Conservation (phyloP, 768 basidiomycete genomes). For the Psilocybe cyanescens region DNA sequence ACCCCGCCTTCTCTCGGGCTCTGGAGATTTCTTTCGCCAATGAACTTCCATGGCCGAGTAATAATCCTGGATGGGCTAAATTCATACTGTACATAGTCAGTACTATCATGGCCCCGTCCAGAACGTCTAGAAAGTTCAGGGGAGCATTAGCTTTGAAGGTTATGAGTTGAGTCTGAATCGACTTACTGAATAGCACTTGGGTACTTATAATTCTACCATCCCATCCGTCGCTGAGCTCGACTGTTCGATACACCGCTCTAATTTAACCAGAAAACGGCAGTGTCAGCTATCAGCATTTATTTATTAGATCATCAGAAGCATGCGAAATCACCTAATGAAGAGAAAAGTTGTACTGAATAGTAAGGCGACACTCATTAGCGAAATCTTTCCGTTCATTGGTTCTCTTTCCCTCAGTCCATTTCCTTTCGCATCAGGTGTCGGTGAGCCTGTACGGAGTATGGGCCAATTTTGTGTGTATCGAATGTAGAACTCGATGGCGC, state of each 20-base stretch:
- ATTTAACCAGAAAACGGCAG: background rate
- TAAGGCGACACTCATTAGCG: conserved; percentile 11
- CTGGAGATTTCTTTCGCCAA: background rate
- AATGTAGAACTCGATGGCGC: conserved; percentile 27
- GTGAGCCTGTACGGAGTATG: background rate
- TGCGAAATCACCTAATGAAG: conserved; percentile 14
- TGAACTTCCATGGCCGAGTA: conserved; percentile 3
- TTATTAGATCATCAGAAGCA: background rate
- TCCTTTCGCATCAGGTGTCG: too few relatives aligned
- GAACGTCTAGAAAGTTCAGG: conserved; percentile 17
- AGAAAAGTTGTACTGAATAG: conserved; percentile 17
- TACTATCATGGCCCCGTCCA: conserved; percentile 32
- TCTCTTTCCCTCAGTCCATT: background rate
- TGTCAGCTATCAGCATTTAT: background rate
- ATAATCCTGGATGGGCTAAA: conserved; percentile 30
- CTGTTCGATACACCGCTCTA: conserved; percentile 55
- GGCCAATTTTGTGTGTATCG: conserved; percentile 13
- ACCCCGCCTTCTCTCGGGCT: background rate
- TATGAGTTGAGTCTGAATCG: background rate
- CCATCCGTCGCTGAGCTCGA: conserved; percentile 58
- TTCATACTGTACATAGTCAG: conserved; percentile 33
- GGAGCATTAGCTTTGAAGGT: background rate
- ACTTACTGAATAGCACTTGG: conserved; percentile 40
- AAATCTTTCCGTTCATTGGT: conserved; percentile 9
- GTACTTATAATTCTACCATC: conserved; percentile 51